phyloP scores from a whole-genome alignment of 140 eudicot species.

The Anethum foeniculum region DNA sequence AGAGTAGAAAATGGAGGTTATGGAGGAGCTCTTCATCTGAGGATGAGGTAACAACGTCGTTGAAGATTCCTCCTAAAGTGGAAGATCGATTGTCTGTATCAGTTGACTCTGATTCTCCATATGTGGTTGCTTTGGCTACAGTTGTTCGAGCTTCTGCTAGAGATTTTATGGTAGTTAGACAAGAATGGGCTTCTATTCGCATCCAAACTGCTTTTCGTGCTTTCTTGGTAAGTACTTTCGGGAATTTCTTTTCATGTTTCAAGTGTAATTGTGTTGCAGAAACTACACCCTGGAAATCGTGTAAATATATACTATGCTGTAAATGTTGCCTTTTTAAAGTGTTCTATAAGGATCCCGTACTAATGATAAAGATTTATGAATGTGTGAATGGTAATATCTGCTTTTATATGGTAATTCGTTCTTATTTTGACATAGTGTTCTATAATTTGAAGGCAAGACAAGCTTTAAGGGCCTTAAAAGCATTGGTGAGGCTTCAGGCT shows the following conservation, averaged over 20 bases:
- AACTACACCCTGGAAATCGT: not conserved
- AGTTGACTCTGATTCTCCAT: constrained; percentile 25
- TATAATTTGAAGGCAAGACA: constrained; percentile 47
- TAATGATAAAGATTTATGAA: not conserved
- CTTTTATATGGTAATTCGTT: not conserved
- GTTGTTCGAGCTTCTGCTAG: constrained; percentile 67
- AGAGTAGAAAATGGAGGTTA: constrained; percentile 65
- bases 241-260: not conserved
- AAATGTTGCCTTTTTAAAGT: not conserved
- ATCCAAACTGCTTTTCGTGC: constrained; percentile 88
- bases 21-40: constrained; percentile 76
- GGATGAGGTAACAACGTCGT: constrained; percentile 21
- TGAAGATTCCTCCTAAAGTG: constrained; percentile 27
- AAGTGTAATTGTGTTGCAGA: not conserved
- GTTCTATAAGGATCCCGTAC: not conserved
- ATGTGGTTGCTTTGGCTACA: constrained; percentile 59
- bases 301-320: not conserved
- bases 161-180: constrained; percentile 57
- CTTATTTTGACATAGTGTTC: not conserved
- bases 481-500: constrained; percentile 86
- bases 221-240: constrained; percentile 42
- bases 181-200: constrained; percentile 89
- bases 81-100: constrained; percentile 34
- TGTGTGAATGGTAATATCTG: not conserved
- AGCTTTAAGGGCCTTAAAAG: constrained; percentile 78